phyloP scores from a whole-genome alignment of 1,284 basidiomycete species.

The Omphalotus olearius region DNA sequence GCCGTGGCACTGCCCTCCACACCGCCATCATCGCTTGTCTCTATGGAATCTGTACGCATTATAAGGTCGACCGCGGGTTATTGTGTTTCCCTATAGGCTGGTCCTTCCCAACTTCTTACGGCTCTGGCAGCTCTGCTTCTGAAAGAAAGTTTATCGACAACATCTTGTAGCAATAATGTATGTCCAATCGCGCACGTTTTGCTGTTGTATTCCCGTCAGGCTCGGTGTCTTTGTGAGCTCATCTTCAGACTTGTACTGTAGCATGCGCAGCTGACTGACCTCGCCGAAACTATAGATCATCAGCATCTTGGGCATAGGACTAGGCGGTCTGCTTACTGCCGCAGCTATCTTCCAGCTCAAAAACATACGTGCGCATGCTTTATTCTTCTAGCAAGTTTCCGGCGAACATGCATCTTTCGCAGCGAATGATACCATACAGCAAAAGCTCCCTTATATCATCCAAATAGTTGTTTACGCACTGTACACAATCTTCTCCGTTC shows the following conservation, averaged over 20 bases:
- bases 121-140: conserved; percentile 3
- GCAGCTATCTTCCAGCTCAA: conserved; percentile 29
- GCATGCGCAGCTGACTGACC: no score
- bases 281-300: conserved; percentile 24
- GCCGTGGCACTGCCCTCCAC: no score
- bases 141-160: not conserved
- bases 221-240: conserved; percentile 37
- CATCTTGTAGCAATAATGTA: not conserved
- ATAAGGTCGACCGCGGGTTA: not conserved
- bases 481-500: conserved; percentile 35
- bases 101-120: conserved; percentile 6
- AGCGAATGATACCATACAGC: conserved; percentile 24
- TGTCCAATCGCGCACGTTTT: conserved; percentile 36
- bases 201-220: conserved; percentile 38
- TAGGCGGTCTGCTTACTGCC: conserved; percentile 33
- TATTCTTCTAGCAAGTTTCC: not conserved
- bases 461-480: conserved; percentile 35
- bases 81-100: conserved; percentile 7
- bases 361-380: conserved; percentile 9
- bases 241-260: no score
- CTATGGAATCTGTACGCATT: not conserved
- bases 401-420: not conserved
- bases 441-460: conserved; percentile 33
- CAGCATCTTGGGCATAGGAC: conserved; percentile 34
- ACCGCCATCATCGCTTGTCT: no score